A percentile compares a stretch with the other conserved stretches of the same genome.
These are phyloP conservation scores for Linnemannia elongata DNA, from an alignment of 192 early-diverging fungal genomes.

Conservation along the genomic window DNA sequence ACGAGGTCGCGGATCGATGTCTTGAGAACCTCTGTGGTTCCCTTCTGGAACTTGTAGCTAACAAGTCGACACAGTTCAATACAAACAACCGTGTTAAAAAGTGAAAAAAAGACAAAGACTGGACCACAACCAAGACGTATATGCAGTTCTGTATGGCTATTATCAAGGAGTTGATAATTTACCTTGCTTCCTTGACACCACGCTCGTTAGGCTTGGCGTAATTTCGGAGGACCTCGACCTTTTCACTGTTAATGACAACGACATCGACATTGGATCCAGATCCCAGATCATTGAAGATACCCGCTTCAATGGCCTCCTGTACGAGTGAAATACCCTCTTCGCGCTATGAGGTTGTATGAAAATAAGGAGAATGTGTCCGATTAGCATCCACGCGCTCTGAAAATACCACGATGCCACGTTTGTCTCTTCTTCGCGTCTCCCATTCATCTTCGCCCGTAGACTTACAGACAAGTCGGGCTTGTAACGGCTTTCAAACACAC, in stretches of 20 bases:
- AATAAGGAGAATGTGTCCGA: not conserved
- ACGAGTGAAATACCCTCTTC: conserved; percentile 93
- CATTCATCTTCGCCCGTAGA: conserved; percentile 10
- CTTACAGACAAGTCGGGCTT: conserved; percentile 78
- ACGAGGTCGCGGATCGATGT: conserved; percentile 68
- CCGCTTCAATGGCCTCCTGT: conserved; percentile 93
- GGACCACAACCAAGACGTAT: not conserved
- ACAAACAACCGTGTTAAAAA: not conserved
- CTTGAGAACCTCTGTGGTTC: conserved; percentile 70
- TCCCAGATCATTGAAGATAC: conserved; percentile 99
- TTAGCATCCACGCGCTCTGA: not conserved
- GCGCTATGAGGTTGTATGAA: conserved; percentile 63
- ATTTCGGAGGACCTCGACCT: conserved; percentile 87
- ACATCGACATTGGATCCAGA: conserved; percentile 98
- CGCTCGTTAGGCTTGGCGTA: conserved; percentile 92
- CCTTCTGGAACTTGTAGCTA: conserved; percentile 74
- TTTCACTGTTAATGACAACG: conserved; percentile 89
- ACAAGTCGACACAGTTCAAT: conserved; percentile 12
- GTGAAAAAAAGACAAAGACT: not conserved
- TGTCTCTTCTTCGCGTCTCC: no score
- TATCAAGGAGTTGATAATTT: conserved; percentile 62
- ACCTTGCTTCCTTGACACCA: conserved; percentile 86
- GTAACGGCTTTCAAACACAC: conserved; percentile 93
- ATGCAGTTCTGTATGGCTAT: not conserved
- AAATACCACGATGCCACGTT: no score